These are phyloP conservation scores for Macrotyloma uniflorum DNA, from an alignment of 306 rosid genomes.

Conservation along the genomic window DNA sequence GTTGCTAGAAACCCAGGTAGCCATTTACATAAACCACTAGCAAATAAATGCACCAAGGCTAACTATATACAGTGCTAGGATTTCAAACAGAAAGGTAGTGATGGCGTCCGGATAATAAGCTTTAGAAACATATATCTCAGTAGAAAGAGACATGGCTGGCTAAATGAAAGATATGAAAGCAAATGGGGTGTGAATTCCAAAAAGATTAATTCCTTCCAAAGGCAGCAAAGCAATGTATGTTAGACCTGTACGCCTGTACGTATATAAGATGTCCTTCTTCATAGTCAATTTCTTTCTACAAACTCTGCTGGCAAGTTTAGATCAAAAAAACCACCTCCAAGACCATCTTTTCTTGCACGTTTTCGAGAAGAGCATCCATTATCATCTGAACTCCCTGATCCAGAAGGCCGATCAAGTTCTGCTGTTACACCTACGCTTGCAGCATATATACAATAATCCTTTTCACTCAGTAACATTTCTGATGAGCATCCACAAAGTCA, in stretches of 20 bases:
- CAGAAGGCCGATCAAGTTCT: slow-evolving; percentile 64
- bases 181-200: slow-evolving; percentile 34
- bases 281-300: slow-evolving; percentile 75
- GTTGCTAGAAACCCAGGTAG: slow-evolving; percentile 38
- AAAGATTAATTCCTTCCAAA: slow-evolving; percentile 47
- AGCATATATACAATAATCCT: slow-evolving; percentile 52
- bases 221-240: slow-evolving; percentile 54
- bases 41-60: slow-evolving; percentile 53
- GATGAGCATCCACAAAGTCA: slow-evolving; percentile 45
- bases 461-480: slow-evolving; percentile 53
- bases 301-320: slow-evolving; percentile 92
- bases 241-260: slow-evolving; percentile 71
- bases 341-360: slow-evolving; percentile 75
- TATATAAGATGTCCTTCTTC: slow-evolving; percentile 50
- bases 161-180: slow-evolving; percentile 36
- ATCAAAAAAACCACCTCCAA: slow-evolving; percentile 75
- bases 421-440: slow-evolving; percentile 66
- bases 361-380: slow-evolving; percentile 65
- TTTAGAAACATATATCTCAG: slow-evolving; percentile 36
- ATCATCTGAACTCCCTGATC: slow-evolving; percentile 78
- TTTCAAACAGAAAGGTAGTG: slow-evolving; percentile 30
- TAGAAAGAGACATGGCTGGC: background rate
- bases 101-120: slow-evolving; percentile 24
- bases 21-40: slow-evolving; percentile 48
- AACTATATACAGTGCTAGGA: slow-evolving; percentile 48